Conservation (phyloP, 495 filamentous ascomycete genomes). For the Penicillium odoratum region DNA sequence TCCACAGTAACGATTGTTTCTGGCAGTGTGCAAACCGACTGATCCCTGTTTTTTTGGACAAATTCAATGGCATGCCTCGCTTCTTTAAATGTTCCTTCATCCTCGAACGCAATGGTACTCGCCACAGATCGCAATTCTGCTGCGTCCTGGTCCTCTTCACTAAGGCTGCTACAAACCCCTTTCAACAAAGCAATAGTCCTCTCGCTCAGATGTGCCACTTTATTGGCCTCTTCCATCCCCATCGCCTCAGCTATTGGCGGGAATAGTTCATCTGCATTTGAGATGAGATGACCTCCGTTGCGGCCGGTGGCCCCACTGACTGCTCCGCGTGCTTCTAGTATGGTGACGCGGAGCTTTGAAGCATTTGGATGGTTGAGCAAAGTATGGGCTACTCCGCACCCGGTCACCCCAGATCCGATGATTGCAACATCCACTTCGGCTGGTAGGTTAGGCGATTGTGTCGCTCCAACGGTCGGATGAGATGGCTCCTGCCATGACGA, state of each 20-base stretch:
- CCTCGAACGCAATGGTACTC: not conserved
- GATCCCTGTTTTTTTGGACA: not conserved
- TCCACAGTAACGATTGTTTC: not conserved
- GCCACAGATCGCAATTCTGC: not conserved
- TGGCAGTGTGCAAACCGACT: not conserved
- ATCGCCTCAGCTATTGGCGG: not conserved
- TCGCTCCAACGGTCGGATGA: not conserved
- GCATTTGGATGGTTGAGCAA: not conserved
- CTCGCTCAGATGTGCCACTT: not conserved
- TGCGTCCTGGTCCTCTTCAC: not conserved
- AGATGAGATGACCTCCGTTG: constrained; percentile 4
- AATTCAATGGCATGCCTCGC: not conserved
- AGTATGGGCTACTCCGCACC: not conserved
- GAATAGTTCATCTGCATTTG: not conserved
- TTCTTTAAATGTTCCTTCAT: not conserved
- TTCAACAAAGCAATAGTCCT: not conserved
- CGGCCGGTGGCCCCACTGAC: constrained; percentile 7
- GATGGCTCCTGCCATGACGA: not conserved
- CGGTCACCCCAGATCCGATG: not conserved
- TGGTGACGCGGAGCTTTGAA: not conserved
- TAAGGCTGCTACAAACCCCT: not conserved
- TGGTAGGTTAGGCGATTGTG: not conserved
- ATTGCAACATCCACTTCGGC: not conserved
- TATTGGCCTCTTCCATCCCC: not conserved
- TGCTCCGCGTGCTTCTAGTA: constrained; percentile 5